Evolutionary conservation across 2,329 filamentous ascomycete species (phyloP).

Genomic region (Ascochyta koolunga): DNA sequence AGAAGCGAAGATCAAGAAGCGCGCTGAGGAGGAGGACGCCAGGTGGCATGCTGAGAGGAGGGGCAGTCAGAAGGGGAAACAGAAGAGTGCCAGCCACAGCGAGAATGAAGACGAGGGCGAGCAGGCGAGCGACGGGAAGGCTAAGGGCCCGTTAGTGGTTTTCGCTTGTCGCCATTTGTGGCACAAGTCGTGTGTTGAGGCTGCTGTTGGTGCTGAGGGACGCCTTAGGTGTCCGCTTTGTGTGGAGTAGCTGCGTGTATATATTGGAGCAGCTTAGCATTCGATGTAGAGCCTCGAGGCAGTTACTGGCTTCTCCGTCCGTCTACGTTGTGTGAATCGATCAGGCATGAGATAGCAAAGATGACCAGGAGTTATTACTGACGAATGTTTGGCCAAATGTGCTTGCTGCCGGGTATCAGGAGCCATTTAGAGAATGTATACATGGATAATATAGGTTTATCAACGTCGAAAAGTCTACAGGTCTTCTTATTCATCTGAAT

Average conservation of each 20-base stretch:
- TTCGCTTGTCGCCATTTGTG: constrained; percentile 52
- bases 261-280: no score
- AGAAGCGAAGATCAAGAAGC: constrained; percentile 46
- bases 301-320: no score
- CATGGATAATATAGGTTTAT: no score
- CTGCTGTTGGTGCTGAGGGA: constrained; percentile 8
- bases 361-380: no score
- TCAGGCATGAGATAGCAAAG: no score
- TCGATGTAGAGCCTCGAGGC: no score
- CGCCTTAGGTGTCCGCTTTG: constrained; percentile 39
- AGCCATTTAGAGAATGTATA: no score
- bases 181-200: constrained; percentile 46
- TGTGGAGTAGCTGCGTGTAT: constrained; percentile 3
- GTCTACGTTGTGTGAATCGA: no score
- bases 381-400: no score
- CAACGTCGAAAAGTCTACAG: no score
- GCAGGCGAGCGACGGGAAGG: background rate
- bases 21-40: constrained; percentile 45
- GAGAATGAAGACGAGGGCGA: constrained; percentile 23
- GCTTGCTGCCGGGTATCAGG: no score
- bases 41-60: constrained; percentile 31
- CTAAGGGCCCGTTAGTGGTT: constrained; percentile 34
- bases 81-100: constrained; percentile 40
- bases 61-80: constrained; percentile 58
- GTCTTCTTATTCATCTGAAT: no score